Evolutionary conservation across 2,329 filamentous ascomycete species (phyloP).

Genomic region (Cladophialophora immunda): DNA sequence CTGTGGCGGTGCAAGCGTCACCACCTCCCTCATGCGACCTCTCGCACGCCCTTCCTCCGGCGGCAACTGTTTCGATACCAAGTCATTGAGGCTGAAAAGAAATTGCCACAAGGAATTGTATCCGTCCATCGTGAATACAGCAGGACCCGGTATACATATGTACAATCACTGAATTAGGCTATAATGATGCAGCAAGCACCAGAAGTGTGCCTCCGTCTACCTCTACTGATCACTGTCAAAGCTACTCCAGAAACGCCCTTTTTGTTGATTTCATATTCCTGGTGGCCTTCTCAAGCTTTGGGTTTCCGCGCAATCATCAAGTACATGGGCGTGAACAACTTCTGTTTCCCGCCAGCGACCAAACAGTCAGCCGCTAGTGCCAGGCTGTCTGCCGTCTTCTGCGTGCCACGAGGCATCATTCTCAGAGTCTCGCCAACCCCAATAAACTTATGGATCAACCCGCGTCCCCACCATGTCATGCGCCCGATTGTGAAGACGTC

Average conservation of each 20-base stretch:
- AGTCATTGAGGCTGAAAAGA: not conserved
- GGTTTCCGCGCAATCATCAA: slow-evolving; percentile 95
- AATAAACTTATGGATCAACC: slow-evolving; percentile 77
- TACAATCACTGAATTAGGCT: not conserved
- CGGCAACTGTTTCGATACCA: not conserved
- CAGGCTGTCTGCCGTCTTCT: slow-evolving; percentile 93
- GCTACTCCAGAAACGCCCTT: slow-evolving; percentile 12
- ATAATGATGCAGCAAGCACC: slow-evolving; percentile 3
- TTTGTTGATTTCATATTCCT: slow-evolving; percentile 1
- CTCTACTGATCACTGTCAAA: not conserved
- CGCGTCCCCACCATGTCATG: slow-evolving; percentile 86
- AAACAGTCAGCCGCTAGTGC: slow-evolving; percentile 83
- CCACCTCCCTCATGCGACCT: not conserved
- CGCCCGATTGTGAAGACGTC: slow-evolving; percentile 80
- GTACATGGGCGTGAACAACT: slow-evolving; percentile 99
- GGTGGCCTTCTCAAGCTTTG: slow-evolving; percentile 21
- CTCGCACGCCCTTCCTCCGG: not conserved
- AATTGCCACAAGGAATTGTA: not conserved
- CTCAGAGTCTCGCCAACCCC: slow-evolving; percentile 77
- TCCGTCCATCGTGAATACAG: not conserved
- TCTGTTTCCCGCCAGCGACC: slow-evolving; percentile 83
- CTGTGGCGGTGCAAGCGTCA: slow-evolving; percentile 16
- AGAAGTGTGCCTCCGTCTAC: slow-evolving; percentile 2
- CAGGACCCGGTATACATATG: not conserved
- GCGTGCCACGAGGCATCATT: slow-evolving; percentile 81